A percentile compares a stretch with the other conserved stretches of the same genome.
Conservation (phyloP, 2,329 filamentous ascomycete species). For the Elsinoe batatas region DNA sequence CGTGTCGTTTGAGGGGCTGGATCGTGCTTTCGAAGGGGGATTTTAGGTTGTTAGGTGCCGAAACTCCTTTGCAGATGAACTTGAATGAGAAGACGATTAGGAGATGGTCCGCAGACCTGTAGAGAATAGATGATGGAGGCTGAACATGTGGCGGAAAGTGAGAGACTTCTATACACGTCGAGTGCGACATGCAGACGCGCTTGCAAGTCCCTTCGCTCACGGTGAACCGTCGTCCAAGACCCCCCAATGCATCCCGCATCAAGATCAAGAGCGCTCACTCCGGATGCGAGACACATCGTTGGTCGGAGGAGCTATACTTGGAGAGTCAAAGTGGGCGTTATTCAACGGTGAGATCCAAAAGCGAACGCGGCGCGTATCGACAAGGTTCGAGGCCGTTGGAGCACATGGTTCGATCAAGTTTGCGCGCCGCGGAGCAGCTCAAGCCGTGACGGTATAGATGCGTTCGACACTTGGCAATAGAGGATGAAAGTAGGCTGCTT, state of each 20-base stretch:
- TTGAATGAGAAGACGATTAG: neutral
- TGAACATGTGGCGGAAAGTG: neutral
- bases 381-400: neutral
- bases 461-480: conserved; percentile 11
- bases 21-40: neutral
- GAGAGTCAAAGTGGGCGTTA: neutral
- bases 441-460: neutral
- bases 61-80: neutral
- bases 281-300: conserved; percentile 9
- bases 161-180: conserved; percentile 5
- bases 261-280: neutral
- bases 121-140: neutral
- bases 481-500: neutral
- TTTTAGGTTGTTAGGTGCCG: neutral
- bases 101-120: neutral
- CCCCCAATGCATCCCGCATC: neutral
- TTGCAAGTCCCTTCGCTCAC: neutral
- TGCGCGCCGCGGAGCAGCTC: neutral
- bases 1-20: conserved; percentile 2
- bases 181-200: conserved; percentile 1
- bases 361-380: neutral
- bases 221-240: neutral
- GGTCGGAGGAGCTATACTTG: neutral
- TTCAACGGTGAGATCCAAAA: neutral
- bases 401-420: conserved; percentile 2